Conservation (phyloP, 2,329 filamentous ascomycete species). For the Fusarium pilosicola region DNA sequence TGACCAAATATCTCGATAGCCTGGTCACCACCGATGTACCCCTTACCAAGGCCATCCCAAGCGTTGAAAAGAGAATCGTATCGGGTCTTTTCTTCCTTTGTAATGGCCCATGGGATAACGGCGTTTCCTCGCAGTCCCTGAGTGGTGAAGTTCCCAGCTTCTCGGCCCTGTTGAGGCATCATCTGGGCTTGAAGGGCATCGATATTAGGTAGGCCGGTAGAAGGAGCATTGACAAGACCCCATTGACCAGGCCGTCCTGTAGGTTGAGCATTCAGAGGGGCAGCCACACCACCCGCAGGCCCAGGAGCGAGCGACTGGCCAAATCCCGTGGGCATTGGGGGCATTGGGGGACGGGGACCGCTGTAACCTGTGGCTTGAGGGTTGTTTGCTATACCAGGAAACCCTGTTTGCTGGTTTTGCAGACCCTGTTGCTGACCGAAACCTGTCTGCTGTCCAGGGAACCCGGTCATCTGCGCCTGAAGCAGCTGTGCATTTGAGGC, state of each 20-base stretch:
- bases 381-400: slow-evolving; percentile 70
- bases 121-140: slow-evolving; percentile 91
- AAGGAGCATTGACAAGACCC: slow-evolving; percentile 96
- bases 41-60: slow-evolving; percentile 95
- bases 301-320: slow-evolving; percentile 63
- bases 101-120: slow-evolving; percentile 97
- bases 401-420: slow-evolving; percentile 76
- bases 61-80: slow-evolving; percentile 95
- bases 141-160: slow-evolving; percentile 83
- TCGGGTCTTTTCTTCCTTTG: slow-evolving; percentile 97
- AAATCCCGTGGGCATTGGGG: slow-evolving; percentile 74
- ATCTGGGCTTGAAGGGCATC: slow-evolving; percentile 91
- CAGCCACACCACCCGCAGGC: slow-evolving; percentile 70
- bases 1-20: slow-evolving; percentile 98
- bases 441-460: slow-evolving; percentile 66
- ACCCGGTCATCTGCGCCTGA: slow-evolving; percentile 75
- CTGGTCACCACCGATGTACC: slow-evolving; percentile 89
- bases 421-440: slow-evolving; percentile 69
- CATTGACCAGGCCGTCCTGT: slow-evolving; percentile 94
- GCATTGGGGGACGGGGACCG: slow-evolving; percentile 90
- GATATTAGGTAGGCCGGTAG: slow-evolving; percentile 90
- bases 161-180: slow-evolving; percentile 96
- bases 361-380: slow-evolving; percentile 82
- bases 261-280: slow-evolving; percentile 87
- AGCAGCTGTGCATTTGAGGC: slow-evolving; percentile 75